Percentiles rank a stretch among this genome's conserved stretches.
phyloP scores from a whole-genome alignment of 140 eudicot genomes.

The Bidens hawaiensis region DNA sequence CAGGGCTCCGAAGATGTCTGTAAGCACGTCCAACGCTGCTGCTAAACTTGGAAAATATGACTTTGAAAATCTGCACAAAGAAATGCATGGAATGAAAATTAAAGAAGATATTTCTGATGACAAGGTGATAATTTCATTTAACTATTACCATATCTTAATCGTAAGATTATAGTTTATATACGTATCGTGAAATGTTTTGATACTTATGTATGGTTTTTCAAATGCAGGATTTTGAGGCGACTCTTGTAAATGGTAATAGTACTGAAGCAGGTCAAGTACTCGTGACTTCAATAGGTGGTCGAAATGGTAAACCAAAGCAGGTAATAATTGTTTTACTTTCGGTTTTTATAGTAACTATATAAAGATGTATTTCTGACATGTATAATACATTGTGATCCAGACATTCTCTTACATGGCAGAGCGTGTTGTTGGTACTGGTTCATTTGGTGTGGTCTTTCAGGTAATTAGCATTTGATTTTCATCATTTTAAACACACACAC shows the following conservation, averaged over 20 bases:
- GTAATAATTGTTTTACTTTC: conserved; percentile 31
- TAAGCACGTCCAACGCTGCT: conserved; percentile 45
- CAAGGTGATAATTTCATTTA: conserved; percentile 28
- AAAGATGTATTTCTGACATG: too few relatives aligned
- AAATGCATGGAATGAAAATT: conserved; percentile 66
- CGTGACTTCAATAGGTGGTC: conserved; percentile 74
- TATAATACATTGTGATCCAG: conserved; percentile 32
- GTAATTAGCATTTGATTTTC: conserved; percentile 29
- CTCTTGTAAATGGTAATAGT: conserved; percentile 73
- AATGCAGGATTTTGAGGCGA: conserved; percentile 77
- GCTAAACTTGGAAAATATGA: conserved; percentile 42
- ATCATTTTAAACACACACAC: too few relatives aligned
- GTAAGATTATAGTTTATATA: not conserved
- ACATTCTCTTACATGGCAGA: conserved; percentile 97
- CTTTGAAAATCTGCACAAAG: conserved; percentile 56
- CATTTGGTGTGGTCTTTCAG: conserved; percentile 98
- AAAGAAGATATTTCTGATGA: conserved; percentile 58
- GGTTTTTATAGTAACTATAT: not conserved
- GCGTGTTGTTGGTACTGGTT: conserved; percentile 97
- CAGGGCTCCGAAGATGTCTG: conserved; percentile 37
- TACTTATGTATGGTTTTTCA: conserved; percentile 12
- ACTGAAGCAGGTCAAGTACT: conserved; percentile 90
- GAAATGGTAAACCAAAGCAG: conserved; percentile 89
- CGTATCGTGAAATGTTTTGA: not conserved
- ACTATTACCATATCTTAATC: not conserved